Base-by-base conservation (phyloP, 495 filamentous ascomycete genomes). In the Arthonia radiata region DNA sequence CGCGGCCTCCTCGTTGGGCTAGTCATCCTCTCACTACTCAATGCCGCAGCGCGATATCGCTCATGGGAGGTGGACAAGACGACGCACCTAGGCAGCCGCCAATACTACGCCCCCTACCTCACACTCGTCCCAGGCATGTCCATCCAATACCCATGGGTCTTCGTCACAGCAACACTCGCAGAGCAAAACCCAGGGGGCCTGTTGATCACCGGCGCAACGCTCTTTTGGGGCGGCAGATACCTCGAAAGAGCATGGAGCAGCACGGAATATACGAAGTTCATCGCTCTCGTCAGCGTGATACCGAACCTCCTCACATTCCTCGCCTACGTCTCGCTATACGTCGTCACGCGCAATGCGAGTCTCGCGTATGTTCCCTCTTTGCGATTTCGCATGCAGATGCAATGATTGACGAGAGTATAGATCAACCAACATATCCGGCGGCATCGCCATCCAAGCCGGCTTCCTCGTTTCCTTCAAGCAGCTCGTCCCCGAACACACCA, bases 391-490 rank as follows among this genome's bases (percentile, higher is more conserved):
- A 4, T 18, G 19, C 19, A 22, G 14, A 7, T 13, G 13, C 7
- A 23, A 24, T n/a, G 6, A 15, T 30, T 44, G 45, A 47, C 36
- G 28, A 31, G 38, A 37, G 31, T 35, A 24, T 48, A 86, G 73
- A 17, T 51, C 72, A 23, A 71, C 66, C 19, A 67, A 77, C 30
- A 76, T 93, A 38, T 76, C 71, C 41, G 89, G 89, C 33, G 81
- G 76, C 23, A 68, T 90, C 33, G 67, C 80, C 9, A 59, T 92
- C 27, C 82, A 93, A 49, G 78, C 75, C 17, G 80, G 77, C 33
- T 94, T 93, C 54, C 71, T 97, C 31, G 81, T 97, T 39, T 78
- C 86, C 29, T 93, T 94, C 53, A 93, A 91, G 50, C 89, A 97
- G 47, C 76, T 97, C 18, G 78, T 94, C 13, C 86, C 86, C 15